These are phyloP conservation scores for Begonia peltatifolia DNA, from an alignment of 306 rosid genomes.

Conservation along the genomic window DNA sequence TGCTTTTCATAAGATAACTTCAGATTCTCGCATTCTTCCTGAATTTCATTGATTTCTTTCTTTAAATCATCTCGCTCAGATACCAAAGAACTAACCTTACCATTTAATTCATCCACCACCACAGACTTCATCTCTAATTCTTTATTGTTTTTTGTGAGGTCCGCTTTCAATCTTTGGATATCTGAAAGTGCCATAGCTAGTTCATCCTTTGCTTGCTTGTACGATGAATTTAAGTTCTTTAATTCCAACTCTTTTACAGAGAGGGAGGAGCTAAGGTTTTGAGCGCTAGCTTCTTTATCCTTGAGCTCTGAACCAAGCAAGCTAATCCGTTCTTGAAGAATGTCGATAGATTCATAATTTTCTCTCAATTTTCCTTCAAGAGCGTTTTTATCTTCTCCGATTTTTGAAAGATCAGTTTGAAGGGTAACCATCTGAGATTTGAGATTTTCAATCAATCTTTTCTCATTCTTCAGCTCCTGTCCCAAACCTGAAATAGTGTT, in stretches of 20 bases:
- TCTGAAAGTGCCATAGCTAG: slow-evolving; percentile 29
- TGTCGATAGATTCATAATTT: slow-evolving; percentile 17
- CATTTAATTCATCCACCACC: slow-evolving; percentile 38
- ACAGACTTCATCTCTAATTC: slow-evolving; percentile 42
- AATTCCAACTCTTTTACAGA: slow-evolving; percentile 56
- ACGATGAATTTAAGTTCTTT: slow-evolving; percentile 32
- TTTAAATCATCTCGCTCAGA: slow-evolving; percentile 28
- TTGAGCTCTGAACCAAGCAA: slow-evolving; percentile 37
- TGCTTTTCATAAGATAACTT: slow-evolving; percentile 37
- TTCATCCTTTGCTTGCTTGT: slow-evolving; percentile 37
- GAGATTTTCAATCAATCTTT: slow-evolving; percentile 34
- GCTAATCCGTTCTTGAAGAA: slow-evolving; percentile 33
- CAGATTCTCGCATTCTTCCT: slow-evolving; percentile 37
- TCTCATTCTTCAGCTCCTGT: slow-evolving; percentile 49
- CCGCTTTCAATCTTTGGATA: slow-evolving; percentile 44
- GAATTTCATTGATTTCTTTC: slow-evolving; percentile 25
- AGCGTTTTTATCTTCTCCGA: slow-evolving; percentile 24
- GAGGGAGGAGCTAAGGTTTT: slow-evolving; percentile 45
- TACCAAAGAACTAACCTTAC: slow-evolving; percentile 28
- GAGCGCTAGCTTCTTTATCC: slow-evolving; percentile 34
- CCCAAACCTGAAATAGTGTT: slow-evolving; percentile 34
- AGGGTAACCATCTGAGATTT: slow-evolving; percentile 39
- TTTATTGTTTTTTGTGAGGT: slow-evolving; percentile 30
- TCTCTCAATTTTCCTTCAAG: slow-evolving; percentile 32
- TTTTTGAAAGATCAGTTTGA: slow-evolving; percentile 21